Base-by-base conservation (phyloP, 169 alveolate species). In the Plasmodium relictum region DNA sequence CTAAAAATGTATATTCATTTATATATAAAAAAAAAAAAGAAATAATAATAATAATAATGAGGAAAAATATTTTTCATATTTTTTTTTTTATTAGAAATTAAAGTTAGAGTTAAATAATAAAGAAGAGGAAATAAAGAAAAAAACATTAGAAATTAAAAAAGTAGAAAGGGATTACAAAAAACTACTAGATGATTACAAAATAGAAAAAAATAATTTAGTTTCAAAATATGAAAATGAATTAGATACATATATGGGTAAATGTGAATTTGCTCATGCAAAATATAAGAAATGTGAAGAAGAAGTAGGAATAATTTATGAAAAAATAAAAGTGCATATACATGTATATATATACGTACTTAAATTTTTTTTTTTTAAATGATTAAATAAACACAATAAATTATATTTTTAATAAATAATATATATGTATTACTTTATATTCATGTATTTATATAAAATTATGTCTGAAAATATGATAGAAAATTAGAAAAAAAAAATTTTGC, bases 151-250 rank as follows among this genome's bases (percentile, higher is more conserved):
- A 37, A 37, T 83, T 37, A 83, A 83, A 12, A 68, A 83, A 44
- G 68, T 68, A 24, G 91, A 83, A 45, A 56, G 91, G 18, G 91
- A 83, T n/a, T 83, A 83, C 31, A 83, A 83, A 54, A 83, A 68
- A 14, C 45, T 83, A 20, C 45, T 83, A 31, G 91, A 83, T 1
- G 91, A 83, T 68, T 83, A 83, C 52, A 83, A 83, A 56, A 68
- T n/a, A 45, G 91, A 83, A 68, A 83, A 83, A 41, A 83, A 66
- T 44, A 83, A 45, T 62, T 20, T 83, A 54, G 68, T 83, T 39
- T 52, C 91, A 42, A 83, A 83, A 44, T 83, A 83, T 45, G 91
- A 83, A 66, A 83, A 83, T 20, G 91, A 83, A 48, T 50, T 83
- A 20, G 91, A 83, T 44, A 50, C 42, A 24, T 83, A 83, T 22